Evolutionary conservation across 2,329 filamentous ascomycete species (phyloP).

Genomic region (Whalleya microplaca): DNA sequence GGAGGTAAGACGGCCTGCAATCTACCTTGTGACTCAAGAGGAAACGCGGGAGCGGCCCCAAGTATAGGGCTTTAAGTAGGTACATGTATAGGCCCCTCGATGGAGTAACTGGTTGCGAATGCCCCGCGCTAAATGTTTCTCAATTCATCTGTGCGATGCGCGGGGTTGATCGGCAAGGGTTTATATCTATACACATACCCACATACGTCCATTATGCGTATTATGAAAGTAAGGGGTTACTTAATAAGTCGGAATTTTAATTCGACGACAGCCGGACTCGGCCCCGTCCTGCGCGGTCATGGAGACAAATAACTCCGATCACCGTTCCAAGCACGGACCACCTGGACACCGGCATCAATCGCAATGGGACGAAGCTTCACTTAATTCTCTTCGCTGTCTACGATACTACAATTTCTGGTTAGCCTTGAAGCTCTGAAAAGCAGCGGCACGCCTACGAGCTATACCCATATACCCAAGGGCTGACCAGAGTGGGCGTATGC

Average conservation of each 20-base stretch:
- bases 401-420: no score
- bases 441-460: no score
- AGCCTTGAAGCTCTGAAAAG: no score
- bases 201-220: no score
- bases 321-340: not conserved
- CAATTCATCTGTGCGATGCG: not conserved
- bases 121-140: not conserved
- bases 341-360: not conserved
- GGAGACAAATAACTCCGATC: slow-evolving; percentile 12
- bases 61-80: not conserved
- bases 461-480: not conserved
- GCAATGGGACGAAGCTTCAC: slow-evolving; percentile 10
- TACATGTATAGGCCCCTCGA: slow-evolving; percentile 2
- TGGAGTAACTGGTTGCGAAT: slow-evolving; percentile 2
- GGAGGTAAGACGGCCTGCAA: not conserved
- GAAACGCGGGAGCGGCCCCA: no score
- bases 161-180: slow-evolving; percentile 5
- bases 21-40: no score
- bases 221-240: no score
- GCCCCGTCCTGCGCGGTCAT: no score
- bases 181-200: no score
- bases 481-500: not conserved
- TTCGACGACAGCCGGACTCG: no score
- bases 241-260: no score
- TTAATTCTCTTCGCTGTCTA: no score